Base-by-base conservation (phyloP, 1,284 basidiomycete genomes). In the Austroboletus olivaceoglutinosus region DNA sequence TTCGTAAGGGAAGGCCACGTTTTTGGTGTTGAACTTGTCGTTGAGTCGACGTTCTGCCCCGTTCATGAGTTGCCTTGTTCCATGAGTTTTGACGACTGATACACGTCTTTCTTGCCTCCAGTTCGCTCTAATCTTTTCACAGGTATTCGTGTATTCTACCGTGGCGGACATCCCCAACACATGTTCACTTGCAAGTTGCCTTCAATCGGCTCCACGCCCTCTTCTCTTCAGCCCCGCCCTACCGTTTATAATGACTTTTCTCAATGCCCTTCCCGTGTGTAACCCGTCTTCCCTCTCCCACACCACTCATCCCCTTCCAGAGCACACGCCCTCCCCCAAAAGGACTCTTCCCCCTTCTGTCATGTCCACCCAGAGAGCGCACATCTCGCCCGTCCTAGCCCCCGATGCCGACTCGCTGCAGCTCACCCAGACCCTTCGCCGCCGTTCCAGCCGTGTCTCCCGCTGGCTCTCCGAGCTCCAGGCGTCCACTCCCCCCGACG, bases 381-480 rank as follows among this genome's bases (percentile, higher is more conserved):
- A 65, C 60, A 75, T 55, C 25, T 25, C 55, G 29, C 55, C 51
- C 55, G 45, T 43, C 40, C 38, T 53, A 25, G 10, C 33, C 31
- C 31, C 48, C 36, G 60, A 71, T 46, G 54, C 59, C 46, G 57
- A 62, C 55, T 40, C 52, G 21, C 56, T 54, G 12, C 50, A 34
- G 22, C 42, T 65, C 15, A 19, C 48, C 3, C 36, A 34, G 15
- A 49, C 63, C 16, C 58, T 71, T 48, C 64, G 64, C 15, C 72
- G 72, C 48, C 79, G 80, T 43, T 80, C 83, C 12, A 85, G 82
- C 63, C 76, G 80, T 63, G 73, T 88, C 50, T 76, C 83, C 58
- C 80, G 77, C 52, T 89, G 86, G 86, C 80, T 89, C 44, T 70
- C 76, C 39, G 83, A 87, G 42, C 82, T 86, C 62, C 81, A 80